Evolutionary conservation across 352 stramenopile genomes (phyloP), one percentile per base, ranked within the genome.

Genomic region (Pythium utonaiense): DNA sequence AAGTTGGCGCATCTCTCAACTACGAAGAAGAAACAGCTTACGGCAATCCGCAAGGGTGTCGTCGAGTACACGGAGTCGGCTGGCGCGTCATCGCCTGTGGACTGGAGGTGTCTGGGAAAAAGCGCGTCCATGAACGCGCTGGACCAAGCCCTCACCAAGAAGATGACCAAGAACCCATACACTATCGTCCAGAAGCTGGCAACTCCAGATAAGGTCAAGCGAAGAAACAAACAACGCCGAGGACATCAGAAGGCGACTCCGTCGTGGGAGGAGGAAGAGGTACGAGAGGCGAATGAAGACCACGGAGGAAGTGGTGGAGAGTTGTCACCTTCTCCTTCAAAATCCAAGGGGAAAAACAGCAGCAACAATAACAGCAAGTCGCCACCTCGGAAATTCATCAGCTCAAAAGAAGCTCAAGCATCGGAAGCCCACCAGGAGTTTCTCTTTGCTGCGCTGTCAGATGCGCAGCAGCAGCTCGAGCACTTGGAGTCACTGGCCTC

Each of bases 381-480:
- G 0, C 17, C 45, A 2, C 21, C 30, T 10, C 53, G 34, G 0
- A 67, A 60, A 2, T 88, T 87, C 57, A 57, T 86, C 21, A 91
- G 81, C 41, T 74, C 68, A 0, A 60, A 74, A 3, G 81, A 89
- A 33, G 75, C 81, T 14, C 63, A 64, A 49, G 78, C 75, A 10
- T 78, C 77, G 0, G 77, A 83, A 42, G 70, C 66, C 31, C 77
- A 91, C 47, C 75, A 85, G 45, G 70, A 73, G 19, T 91, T 84
- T 36, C 62, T 91, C 16, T 77, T 89, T 19, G 75, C 74, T 3
- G 77, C 78, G 33, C 63, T 91, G 5, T 78, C 75, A 6, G 71
- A 89, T 49, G 81, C 77, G 2, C 72, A 89, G 60, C 65, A 71
- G 17, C 81, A 91, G 68, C 55, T 88, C 40, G 74, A 87, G 30